phyloP scores from a whole-genome alignment of 1,284 basidiomycete genomes.

The Ustilago lituana region DNA sequence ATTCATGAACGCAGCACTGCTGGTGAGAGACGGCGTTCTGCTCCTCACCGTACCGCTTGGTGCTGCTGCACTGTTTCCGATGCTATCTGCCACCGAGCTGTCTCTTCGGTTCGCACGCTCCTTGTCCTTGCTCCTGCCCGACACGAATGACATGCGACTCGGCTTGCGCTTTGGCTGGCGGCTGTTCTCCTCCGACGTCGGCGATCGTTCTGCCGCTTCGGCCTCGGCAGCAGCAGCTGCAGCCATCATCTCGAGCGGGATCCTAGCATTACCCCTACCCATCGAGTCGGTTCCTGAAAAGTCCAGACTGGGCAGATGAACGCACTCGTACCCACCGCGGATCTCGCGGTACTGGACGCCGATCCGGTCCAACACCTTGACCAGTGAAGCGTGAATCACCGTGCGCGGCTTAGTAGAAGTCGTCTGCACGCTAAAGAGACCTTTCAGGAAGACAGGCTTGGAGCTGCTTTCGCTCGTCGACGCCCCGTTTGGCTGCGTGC shows the following conservation, averaged over 20 bases:
- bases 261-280: conserved; percentile 56
- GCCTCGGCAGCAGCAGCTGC: conserved; percentile 19
- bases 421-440: conserved; percentile 78
- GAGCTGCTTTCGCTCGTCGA: conserved; percentile 26
- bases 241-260: conserved; percentile 40
- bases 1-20: conserved; percentile 15
- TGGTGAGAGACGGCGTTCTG: conserved; percentile 27
- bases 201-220: conserved; percentile 20
- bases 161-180: conserved; percentile 46
- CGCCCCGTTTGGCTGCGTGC: conserved; percentile 13
- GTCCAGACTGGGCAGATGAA: conserved; percentile 92
- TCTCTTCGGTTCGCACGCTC: conserved; percentile 21
- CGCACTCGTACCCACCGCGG: conserved; percentile 92
- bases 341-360: conserved; percentile 92
- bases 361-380: conserved; percentile 87
- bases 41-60: conserved; percentile 19
- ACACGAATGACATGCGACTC: conserved; percentile 55
- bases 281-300: conserved; percentile 43
- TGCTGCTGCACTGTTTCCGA: conserved; percentile 5
- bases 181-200: conserved; percentile 18
- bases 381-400: conserved; percentile 83
- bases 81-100: conserved; percentile 29
- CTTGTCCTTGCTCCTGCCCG: conserved; percentile 42
- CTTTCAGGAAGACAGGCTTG: conserved; percentile 67
- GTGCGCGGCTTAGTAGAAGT: conserved; percentile 88